Conservation (phyloP, 257 asterid genomes). For the Forsythia suspensa region DNA sequence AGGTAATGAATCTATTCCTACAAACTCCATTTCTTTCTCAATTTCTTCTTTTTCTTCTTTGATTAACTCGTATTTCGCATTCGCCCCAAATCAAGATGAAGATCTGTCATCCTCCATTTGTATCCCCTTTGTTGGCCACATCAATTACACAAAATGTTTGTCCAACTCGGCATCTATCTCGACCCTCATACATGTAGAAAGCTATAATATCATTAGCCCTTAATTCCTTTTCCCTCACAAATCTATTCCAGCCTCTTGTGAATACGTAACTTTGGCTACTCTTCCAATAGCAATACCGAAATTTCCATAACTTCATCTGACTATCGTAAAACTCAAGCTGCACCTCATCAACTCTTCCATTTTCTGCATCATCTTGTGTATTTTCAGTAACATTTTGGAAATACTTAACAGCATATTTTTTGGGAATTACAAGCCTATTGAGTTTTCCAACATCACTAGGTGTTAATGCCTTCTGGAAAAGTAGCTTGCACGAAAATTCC, state of each 20-base stretch:
- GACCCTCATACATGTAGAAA: conserved; percentile 50
- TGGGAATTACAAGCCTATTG: conserved; percentile 70
- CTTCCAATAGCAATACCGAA: conserved; percentile 77
- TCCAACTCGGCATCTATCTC: conserved; percentile 19
- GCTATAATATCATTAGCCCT: conserved; percentile 50
- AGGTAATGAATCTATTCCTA: conserved; percentile 7
- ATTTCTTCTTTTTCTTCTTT: conserved; percentile 6
- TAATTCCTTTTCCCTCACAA: conserved; percentile 60
- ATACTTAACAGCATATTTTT: conserved; percentile 54
- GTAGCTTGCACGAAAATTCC: conserved; percentile 37
- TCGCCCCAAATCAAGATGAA: neutral
- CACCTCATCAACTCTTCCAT: conserved; percentile 28
- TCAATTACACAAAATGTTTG: conserved; percentile 49
- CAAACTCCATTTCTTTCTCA: neutral
- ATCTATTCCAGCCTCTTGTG: conserved; percentile 78
- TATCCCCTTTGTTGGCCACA: conserved; percentile 27
- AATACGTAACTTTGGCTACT: conserved; percentile 85
- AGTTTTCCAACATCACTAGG: conserved; percentile 74
- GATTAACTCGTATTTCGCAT: neutral
- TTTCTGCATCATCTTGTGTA: conserved; percentile 12
- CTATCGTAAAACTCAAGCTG: conserved; percentile 60
- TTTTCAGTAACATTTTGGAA: conserved; percentile 39
- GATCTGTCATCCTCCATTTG: neutral
- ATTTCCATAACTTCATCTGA: conserved; percentile 63
- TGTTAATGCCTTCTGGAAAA: conserved; percentile 66